Evolutionary conservation across 2,329 filamentous ascomycete species (phyloP).

Genomic region (Endothia cerciana): DNA sequence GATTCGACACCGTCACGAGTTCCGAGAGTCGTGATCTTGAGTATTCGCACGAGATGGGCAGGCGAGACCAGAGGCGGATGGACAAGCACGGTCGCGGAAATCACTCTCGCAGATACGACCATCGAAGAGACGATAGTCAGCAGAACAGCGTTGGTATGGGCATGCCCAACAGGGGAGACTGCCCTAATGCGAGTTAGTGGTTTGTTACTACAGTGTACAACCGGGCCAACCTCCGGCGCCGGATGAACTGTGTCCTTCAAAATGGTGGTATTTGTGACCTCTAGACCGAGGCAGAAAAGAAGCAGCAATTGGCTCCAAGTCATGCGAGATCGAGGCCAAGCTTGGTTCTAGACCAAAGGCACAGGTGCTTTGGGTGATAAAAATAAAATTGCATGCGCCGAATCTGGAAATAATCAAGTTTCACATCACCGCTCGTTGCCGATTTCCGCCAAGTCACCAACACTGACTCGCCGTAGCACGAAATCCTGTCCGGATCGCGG

Average conservation of each 20-base stretch:
- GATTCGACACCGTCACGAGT: not conserved
- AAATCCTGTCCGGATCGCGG: not conserved
- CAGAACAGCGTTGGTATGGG: not conserved
- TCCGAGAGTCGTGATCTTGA: slow-evolving; percentile 6
- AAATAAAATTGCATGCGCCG: not conserved
- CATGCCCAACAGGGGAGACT: not conserved
- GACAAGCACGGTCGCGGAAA: not conserved
- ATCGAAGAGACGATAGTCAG: not conserved
- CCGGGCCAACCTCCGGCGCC: too few relatives aligned
- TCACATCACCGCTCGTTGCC: not conserved
- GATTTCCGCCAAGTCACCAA: too few relatives aligned
- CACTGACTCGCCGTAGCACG: too few relatives aligned
- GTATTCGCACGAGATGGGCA: slow-evolving; percentile 5
- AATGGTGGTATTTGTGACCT: too few relatives aligned
- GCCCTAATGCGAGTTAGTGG: too few relatives aligned
- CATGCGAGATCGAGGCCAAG: too few relatives aligned
- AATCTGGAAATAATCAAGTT: not conserved
- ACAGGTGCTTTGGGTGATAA: not conserved
- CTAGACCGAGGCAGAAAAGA: too few relatives aligned
- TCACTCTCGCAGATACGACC: slow-evolving; percentile 4
- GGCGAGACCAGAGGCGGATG: slow-evolving; percentile 10
- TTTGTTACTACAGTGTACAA: too few relatives aligned
- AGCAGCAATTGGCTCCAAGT: too few relatives aligned
- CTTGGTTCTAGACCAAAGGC: too few relatives aligned
- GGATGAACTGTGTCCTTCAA: too few relatives aligned